A percentile compares a stretch with the other conserved stretches of the same genome.
These are phyloP conservation scores for Aspergillus fijiensis DNA, from an alignment of 2,329 filamentous ascomycete genomes.

Conservation along the genomic window DNA sequence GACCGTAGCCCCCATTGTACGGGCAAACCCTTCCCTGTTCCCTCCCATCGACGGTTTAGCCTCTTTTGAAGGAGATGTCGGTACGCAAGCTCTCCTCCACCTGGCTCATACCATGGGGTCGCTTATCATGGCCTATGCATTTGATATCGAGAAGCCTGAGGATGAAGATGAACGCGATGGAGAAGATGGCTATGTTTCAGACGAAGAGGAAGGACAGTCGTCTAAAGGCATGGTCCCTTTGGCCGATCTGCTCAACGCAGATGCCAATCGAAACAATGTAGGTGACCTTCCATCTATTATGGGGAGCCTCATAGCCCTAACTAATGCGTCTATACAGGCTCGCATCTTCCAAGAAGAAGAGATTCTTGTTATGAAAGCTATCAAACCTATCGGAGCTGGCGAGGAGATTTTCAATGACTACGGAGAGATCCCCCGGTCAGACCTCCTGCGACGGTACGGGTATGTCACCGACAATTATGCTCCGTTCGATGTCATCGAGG, in stretches of 20 bases:
- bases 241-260: constrained; percentile 85
- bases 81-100: constrained; percentile 51
- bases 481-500: constrained; percentile 78
- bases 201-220: constrained; percentile 65
- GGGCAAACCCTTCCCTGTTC: constrained; percentile 44
- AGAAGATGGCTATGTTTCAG: constrained; percentile 54
- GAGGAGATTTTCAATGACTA: constrained; percentile 88
- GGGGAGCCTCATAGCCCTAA: constrained; percentile 1
- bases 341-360: constrained; percentile 61
- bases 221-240: constrained; percentile 86
- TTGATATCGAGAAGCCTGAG: constrained; percentile 67
- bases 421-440: constrained; percentile 76
- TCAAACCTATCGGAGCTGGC: constrained; percentile 66
- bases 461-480: constrained; percentile 79
- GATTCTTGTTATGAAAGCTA: constrained; percentile 67
- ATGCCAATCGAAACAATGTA: constrained; percentile 78
- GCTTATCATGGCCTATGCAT: constrained; percentile 89
- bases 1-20: constrained; percentile 55
- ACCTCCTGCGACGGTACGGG: constrained; percentile 80
- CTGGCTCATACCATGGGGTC: constrained; percentile 79
- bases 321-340: constrained; percentile 39
- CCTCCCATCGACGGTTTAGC: constrained; percentile 39
- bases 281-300: constrained; percentile 20
- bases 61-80: constrained; percentile 40
- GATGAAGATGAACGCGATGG: constrained; percentile 54